These are phyloP conservation scores for Chloropicon primus DNA, from an alignment of 139 green algal species.

Conservation along the genomic window DNA sequence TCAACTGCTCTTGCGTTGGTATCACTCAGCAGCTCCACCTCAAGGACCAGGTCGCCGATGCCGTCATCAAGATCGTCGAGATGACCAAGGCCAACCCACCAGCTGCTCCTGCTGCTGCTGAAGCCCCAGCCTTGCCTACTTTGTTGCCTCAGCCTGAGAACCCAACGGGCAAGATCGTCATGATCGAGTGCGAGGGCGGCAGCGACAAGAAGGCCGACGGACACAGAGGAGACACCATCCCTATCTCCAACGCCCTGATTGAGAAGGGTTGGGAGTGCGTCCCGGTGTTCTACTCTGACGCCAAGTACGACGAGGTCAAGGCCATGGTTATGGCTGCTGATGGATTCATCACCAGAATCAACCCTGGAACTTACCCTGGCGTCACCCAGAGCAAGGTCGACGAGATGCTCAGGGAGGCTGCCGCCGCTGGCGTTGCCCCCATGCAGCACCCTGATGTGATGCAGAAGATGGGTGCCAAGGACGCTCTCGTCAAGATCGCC, in stretches of 20 bases:
- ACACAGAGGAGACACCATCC: conserved; percentile 18
- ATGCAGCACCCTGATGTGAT: conserved; percentile 2
- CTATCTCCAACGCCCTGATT: conserved; percentile 25
- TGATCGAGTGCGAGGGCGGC: conserved; percentile 16
- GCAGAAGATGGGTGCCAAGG: conserved; percentile 21
- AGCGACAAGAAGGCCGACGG: conserved; percentile 20
- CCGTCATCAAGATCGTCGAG: conserved; percentile 12
- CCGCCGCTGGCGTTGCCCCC: background rate
- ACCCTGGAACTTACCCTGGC: conserved; percentile 15
- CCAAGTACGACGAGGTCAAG: background rate
- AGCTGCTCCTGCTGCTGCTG: background rate
- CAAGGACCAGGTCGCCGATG: conserved; percentile 7
- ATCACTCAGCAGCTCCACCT: conserved; percentile 22
- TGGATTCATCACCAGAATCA: conserved; percentile 19
- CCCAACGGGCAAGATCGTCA: conserved; percentile 4
- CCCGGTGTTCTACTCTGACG: conserved; percentile 16
- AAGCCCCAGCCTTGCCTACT: background rate
- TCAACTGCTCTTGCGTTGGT: conserved; percentile 30
- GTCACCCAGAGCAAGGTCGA: conserved; percentile 10
- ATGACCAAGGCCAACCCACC: background rate
- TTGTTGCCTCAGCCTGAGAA: background rate
- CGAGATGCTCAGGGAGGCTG: background rate
- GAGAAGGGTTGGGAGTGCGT: conserved; percentile 9
- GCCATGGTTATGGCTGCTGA: background rate
- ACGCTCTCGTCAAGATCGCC: conserved; percentile 20